A percentile compares a stretch with the other conserved stretches of the same genome.
phyloP scores from a whole-genome alignment of 208 protist genomes.

The Crithidia bombi region DNA sequence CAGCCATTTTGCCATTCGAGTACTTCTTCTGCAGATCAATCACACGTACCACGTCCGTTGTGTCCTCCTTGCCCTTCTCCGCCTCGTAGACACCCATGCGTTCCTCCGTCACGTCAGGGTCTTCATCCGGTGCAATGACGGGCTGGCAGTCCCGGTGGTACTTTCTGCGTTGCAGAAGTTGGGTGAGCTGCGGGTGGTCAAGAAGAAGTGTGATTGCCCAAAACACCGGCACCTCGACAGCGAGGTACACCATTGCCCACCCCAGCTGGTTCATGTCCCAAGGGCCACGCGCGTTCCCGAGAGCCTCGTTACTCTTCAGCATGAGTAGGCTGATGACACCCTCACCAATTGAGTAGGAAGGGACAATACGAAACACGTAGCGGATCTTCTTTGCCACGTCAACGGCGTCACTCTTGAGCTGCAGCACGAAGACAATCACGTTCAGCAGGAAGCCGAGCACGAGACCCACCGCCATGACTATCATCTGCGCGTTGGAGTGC shows the following conservation, averaged over 20 bases:
- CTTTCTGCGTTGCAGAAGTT: conserved; percentile 26
- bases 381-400: conserved; percentile 39
- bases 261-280: conserved; percentile 52
- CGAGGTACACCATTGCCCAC: conserved; percentile 67
- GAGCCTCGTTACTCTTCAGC: conserved; percentile 5
- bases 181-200: conserved; percentile 61
- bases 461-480: conserved; percentile 70
- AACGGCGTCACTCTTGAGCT: conserved; percentile 40
- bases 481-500: conserved; percentile 70
- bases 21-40: conserved; percentile 76
- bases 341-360: conserved; percentile 79
- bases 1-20: conserved; percentile 63
- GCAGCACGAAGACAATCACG: conserved; percentile 61
- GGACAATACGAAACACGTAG: conserved; percentile 71
- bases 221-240: conserved; percentile 57
- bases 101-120: conserved; percentile 52
- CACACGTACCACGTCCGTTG: conserved; percentile 58
- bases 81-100: conserved; percentile 52
- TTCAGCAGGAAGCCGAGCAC: conserved; percentile 75
- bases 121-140: conserved; percentile 39
- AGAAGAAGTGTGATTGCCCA: conserved; percentile 58
- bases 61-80: conserved; percentile 25
- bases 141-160: background rate
- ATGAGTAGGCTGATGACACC: conserved; percentile 69
- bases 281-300: conserved; percentile 15